A percentile compares a stretch with the other conserved stretches of the same genome.
These are phyloP conservation scores for Scedosporium apiospermum DNA, from an alignment of 2,329 filamentous ascomycete species.

Conservation along the genomic window DNA sequence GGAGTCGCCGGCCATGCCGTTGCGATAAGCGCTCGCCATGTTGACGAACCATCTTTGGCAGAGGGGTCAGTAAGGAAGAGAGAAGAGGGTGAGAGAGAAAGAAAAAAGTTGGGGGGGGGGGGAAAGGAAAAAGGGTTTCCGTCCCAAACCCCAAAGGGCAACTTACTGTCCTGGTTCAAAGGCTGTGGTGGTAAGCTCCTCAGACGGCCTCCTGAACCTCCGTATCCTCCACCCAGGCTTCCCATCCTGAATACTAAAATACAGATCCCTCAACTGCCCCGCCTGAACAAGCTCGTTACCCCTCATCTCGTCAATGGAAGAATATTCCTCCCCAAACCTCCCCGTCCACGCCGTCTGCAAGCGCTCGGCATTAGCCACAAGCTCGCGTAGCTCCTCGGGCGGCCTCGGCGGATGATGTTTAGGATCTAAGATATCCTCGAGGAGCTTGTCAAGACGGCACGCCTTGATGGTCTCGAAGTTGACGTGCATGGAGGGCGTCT, in stretches of 20 bases:
- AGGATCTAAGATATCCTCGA: slow-evolving; percentile 27
- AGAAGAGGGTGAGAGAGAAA: background rate
- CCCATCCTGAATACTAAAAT: slow-evolving; percentile 20
- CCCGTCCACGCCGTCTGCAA: slow-evolving; percentile 33
- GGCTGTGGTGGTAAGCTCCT: slow-evolving; percentile 27
- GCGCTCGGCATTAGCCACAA: slow-evolving; percentile 25
- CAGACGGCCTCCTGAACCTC: slow-evolving; percentile 20
- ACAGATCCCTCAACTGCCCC: slow-evolving; percentile 31
- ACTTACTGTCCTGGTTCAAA: slow-evolving; percentile 40
- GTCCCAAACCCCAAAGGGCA: background rate
- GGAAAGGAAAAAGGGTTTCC: background rate
- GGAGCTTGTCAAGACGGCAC: slow-evolving; percentile 22
- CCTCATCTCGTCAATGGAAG: slow-evolving; percentile 35
- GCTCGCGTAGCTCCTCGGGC: slow-evolving; percentile 18
- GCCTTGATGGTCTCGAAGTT: slow-evolving; percentile 14
- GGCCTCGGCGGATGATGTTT: slow-evolving; percentile 17
- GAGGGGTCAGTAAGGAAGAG: background rate
- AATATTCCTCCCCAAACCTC: slow-evolving; percentile 34
- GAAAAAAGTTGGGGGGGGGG: background rate
- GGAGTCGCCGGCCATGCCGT: slow-evolving; percentile 40
- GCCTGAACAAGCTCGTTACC: slow-evolving; percentile 22
- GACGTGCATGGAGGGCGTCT: background rate
- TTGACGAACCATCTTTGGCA: slow-evolving; percentile 46
- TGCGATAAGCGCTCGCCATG: slow-evolving; percentile 43
- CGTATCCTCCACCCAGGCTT: slow-evolving; percentile 25